These are phyloP conservation scores for Terana coerulea DNA, from an alignment of 768 basidiomycete species.

Conservation along the genomic window DNA sequence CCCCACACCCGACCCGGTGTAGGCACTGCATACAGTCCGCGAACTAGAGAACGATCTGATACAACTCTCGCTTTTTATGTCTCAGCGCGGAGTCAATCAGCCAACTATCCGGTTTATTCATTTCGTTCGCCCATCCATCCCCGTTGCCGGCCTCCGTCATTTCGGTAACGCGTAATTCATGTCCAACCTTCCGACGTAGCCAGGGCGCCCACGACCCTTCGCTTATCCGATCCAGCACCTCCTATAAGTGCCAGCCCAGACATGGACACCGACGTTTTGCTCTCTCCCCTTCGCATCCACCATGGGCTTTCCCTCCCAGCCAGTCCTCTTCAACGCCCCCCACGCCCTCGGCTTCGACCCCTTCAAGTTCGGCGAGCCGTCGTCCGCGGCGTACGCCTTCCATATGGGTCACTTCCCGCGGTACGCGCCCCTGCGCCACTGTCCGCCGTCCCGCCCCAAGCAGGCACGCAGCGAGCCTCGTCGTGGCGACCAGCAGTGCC, in stretches of 20 bases:
- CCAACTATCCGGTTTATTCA: constrained; percentile 9
- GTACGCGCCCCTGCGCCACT: neutral
- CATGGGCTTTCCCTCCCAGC: constrained; percentile 3
- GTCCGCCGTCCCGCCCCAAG: neutral
- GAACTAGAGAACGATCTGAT: too few relatives aligned
- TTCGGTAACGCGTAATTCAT: constrained; percentile 14
- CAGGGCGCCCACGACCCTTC: constrained; percentile 14
- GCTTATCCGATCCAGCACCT: constrained; percentile 19
- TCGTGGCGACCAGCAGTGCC: neutral
- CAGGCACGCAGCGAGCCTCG: too few relatives aligned
- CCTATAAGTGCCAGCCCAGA: constrained; percentile 7
- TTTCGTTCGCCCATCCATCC: constrained; percentile 9
- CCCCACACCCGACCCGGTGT: too few relatives aligned
- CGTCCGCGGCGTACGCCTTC: neutral
- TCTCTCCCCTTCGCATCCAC: neutral
- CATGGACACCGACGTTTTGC: neutral
- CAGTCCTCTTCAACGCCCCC: neutral
- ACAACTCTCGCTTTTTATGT: constrained; percentile 1
- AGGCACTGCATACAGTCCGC: too few relatives aligned
- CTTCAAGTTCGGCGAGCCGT: constrained; percentile 4
- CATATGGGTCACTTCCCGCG: neutral
- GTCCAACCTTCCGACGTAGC: constrained; percentile 1
- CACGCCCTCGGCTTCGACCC: constrained; percentile 7
- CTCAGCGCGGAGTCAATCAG: too few relatives aligned
- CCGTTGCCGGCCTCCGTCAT: constrained; percentile 14